Conservation (phyloP, 2,329 filamentous ascomycete species). For the Fusarium tuaranense region DNA sequence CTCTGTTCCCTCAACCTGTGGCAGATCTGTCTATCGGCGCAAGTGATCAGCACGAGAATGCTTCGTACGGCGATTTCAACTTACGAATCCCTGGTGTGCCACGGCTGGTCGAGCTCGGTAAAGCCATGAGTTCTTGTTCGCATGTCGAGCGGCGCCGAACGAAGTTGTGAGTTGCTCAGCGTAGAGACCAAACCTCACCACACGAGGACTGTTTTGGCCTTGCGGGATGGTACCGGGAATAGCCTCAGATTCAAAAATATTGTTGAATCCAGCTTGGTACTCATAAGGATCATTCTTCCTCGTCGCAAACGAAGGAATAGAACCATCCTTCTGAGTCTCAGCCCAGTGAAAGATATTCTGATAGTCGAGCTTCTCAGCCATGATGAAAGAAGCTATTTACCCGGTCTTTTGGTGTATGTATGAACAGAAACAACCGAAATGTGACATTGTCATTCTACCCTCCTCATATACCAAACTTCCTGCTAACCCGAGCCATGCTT, state of each 20-base stretch:
- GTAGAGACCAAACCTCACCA: constrained; percentile 53
- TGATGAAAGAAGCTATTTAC: background rate
- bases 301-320: constrained; percentile 64
- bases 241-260: constrained; percentile 57
- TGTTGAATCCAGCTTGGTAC: constrained; percentile 68
- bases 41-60: too few relatives aligned
- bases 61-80: too few relatives aligned
- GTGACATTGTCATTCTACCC: background rate
- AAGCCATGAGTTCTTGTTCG: constrained; percentile 49
- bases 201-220: constrained; percentile 59
- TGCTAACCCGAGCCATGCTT: constrained; percentile 5
- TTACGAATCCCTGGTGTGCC: constrained; percentile 46
- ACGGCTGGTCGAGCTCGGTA: constrained; percentile 46
- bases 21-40: constrained; percentile 31
- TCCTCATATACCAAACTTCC: background rate
- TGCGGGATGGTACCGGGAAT: constrained; percentile 59
- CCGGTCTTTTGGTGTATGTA: background rate
- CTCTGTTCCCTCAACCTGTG: constrained; percentile 39
- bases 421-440: background rate
- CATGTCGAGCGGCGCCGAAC: constrained; percentile 46
- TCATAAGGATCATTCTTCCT: constrained; percentile 57
- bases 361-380: constrained; percentile 51
- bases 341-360: constrained; percentile 69
- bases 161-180: constrained; percentile 59
- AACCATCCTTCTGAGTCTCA: constrained; percentile 68